Evolutionary conservation across 192 early-diverging fungal genomes (phyloP).

Genomic region (Backusella sp.): DNA sequence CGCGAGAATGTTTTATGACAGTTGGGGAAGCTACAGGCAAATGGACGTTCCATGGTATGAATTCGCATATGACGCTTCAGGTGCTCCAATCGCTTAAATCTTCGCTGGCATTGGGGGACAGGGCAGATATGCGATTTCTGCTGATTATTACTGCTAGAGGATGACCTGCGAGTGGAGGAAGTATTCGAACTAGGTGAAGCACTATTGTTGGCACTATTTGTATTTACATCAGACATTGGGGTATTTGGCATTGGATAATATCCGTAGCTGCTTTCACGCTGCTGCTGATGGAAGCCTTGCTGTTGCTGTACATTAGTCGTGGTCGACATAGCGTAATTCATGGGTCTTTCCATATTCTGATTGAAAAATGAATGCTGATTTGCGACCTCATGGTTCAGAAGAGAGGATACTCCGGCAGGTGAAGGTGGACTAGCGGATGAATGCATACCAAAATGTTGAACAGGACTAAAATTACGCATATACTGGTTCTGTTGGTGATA

Average conservation of each 20-base stretch:
- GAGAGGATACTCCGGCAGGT: background rate
- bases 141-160: constrained; percentile 3
- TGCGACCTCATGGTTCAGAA: background rate
- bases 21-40: constrained; percentile 46
- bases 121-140: constrained; percentile 35
- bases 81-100: constrained; percentile 80
- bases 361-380: constrained; percentile 2
- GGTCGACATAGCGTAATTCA: background rate
- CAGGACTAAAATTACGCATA: constrained; percentile 10
- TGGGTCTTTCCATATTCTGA: background rate
- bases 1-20: constrained; percentile 64
- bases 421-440: constrained; percentile 7
- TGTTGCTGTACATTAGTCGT: background rate
- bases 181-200: background rate
- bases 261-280: background rate
- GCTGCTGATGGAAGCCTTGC: background rate
- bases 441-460: constrained; percentile 7
- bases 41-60: constrained; percentile 67
- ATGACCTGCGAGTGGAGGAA: background rate
- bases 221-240: background rate
- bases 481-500: constrained; percentile 11
- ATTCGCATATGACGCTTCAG: constrained; percentile 72
- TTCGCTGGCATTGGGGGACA: constrained; percentile 40
- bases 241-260: background rate
- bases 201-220: background rate